Percentiles rank a stretch among this genome's conserved stretches.
phyloP scores from a whole-genome alignment of 2,329 filamentous ascomycete genomes.

The Sarocladium kiliense region DNA sequence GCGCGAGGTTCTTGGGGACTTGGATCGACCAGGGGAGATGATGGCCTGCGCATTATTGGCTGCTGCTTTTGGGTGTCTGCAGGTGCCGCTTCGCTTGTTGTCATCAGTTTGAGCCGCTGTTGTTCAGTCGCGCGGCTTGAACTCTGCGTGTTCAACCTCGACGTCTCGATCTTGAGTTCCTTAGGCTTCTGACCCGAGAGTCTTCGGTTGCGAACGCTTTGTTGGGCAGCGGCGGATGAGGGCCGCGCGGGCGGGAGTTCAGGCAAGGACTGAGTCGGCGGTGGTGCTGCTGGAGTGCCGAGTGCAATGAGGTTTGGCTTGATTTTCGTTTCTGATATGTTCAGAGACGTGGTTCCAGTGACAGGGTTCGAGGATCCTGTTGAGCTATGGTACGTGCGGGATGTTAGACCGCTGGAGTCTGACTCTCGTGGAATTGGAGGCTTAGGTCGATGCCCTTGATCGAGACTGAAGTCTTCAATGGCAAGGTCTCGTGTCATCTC shows the following conservation, averaged over 20 bases:
- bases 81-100: neutral
- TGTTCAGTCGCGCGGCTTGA: constrained; percentile 10
- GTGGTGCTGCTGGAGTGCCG: constrained; percentile 32
- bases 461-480: constrained; percentile 75
- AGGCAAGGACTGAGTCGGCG: constrained; percentile 43
- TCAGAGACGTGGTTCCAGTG: constrained; percentile 48
- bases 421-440: constrained; percentile 69
- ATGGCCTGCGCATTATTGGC: constrained; percentile 10
- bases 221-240: constrained; percentile 25
- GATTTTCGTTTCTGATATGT: neutral
- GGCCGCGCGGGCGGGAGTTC: constrained; percentile 33
- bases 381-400: constrained; percentile 76
- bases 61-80: neutral
- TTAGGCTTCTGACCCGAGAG: constrained; percentile 76
- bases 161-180: constrained; percentile 85
- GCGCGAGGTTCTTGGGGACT: constrained; percentile 21
- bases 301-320: constrained; percentile 2
- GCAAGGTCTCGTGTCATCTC: constrained; percentile 82
- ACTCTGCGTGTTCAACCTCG: constrained; percentile 17
- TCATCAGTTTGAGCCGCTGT: neutral
- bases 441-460: constrained; percentile 34
- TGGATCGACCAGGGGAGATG: constrained; percentile 22
- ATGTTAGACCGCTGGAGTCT: constrained; percentile 74
- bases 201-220: constrained; percentile 66
- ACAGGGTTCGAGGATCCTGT: constrained; percentile 61